Conservation (phyloP, 495 filamentous ascomycete species). For the Evernia prunastri region DNA sequence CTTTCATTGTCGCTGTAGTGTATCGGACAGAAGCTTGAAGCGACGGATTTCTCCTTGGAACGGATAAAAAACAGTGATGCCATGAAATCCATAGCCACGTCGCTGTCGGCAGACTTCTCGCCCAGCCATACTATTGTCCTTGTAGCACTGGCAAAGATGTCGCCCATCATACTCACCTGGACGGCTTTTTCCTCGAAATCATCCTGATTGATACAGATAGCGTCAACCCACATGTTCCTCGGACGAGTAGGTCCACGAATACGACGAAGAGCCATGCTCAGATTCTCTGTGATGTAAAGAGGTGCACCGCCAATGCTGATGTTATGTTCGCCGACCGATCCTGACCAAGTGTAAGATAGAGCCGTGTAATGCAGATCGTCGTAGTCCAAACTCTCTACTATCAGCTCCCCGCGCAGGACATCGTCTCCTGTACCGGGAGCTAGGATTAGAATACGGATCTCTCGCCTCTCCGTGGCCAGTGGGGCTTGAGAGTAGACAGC, state of each 20-base stretch:
- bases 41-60: too few relatives aligned
- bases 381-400: not conserved
- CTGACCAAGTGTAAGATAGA: constrained; percentile 6
- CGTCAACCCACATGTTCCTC: constrained; percentile 3
- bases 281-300: not conserved
- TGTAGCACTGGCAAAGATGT: constrained; percentile 18
- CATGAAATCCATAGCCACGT: constrained; percentile 10
- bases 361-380: not conserved
- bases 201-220: not conserved
- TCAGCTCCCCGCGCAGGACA: not conserved
- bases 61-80: too few relatives aligned
- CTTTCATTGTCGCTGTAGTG: too few relatives aligned
- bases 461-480: not conserved
- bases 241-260: not conserved
- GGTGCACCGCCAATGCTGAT: not conserved
- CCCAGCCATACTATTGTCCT: constrained; percentile 20
- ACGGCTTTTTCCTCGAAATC: constrained; percentile 12
- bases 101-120: constrained; percentile 12
- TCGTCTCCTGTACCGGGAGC: not conserved
- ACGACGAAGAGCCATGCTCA: not conserved
- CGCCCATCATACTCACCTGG: constrained; percentile 17
- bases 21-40: too few relatives aligned
- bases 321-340: not conserved
- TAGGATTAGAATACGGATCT: constrained; percentile 6
- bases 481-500: not conserved